Evolutionary conservation across 129 eudicot species (phyloP).

Genomic region (Erigeron canadensis): DNA sequence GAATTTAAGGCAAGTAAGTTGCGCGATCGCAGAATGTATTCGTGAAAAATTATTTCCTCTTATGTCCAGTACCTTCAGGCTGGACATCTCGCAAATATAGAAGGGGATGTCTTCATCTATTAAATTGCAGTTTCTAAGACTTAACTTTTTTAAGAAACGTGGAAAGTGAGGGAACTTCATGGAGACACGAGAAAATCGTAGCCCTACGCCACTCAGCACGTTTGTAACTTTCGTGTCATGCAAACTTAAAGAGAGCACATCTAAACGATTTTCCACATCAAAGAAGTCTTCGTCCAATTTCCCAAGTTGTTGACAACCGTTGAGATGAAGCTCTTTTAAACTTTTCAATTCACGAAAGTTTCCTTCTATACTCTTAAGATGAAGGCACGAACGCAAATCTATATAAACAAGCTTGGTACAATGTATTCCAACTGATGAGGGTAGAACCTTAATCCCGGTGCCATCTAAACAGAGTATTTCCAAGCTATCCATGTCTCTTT

Average conservation of each 20-base stretch:
- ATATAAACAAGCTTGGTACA: slow-evolving; percentile 9
- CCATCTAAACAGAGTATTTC: not conserved
- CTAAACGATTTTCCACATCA: not conserved
- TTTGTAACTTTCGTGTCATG: no score
- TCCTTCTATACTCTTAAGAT: slow-evolving; percentile 6
- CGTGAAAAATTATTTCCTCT: not conserved
- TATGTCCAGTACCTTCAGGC: slow-evolving; percentile 10
- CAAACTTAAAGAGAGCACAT: slow-evolving; percentile 7
- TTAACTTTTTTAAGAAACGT: not conserved
- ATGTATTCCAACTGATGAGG: not conserved
- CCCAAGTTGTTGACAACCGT: not conserved
- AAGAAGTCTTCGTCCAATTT: not conserved
- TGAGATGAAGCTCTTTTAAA: not conserved
- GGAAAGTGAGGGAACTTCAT: slow-evolving; percentile 9
- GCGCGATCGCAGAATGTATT: not conserved
- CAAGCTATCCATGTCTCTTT: not conserved
- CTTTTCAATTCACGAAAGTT: not conserved
- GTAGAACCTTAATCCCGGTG: not conserved
- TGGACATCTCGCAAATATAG: not conserved
- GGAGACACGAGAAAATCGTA: not conserved
- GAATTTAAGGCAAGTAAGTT: slow-evolving; percentile 1
- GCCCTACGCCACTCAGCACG: no score
- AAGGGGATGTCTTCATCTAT: slow-evolving; percentile 21
- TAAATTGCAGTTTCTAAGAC: not conserved
- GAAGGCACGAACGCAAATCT: not conserved